phyloP scores from a whole-genome alignment of 148 eudicot species.

The Nepenthes mirabilis region DNA sequence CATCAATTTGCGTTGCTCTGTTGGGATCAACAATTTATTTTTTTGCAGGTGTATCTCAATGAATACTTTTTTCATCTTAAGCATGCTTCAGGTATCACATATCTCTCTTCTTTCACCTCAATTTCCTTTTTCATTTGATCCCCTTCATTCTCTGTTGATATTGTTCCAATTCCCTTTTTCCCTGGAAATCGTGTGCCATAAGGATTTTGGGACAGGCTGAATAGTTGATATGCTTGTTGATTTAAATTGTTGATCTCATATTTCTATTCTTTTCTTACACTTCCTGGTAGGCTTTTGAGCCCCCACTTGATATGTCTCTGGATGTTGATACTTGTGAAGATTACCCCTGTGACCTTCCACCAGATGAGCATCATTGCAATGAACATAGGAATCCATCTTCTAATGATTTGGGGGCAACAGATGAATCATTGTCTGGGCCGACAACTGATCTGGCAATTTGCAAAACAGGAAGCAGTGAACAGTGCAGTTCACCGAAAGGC shows the following conservation, averaged over 20 bases:
- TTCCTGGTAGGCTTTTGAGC: slow-evolving; percentile 71
- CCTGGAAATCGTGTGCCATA: neutral
- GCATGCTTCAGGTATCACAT: slow-evolving; percentile 76
- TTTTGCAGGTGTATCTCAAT: slow-evolving; percentile 76
- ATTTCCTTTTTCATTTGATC: neutral
- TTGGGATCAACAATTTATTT: neutral
- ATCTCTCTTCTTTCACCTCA: neutral
- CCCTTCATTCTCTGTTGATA: neutral
- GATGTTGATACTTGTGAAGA: slow-evolving; percentile 42
- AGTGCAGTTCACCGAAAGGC: slow-evolving; percentile 10
- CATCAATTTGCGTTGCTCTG: neutral
- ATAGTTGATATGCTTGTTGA: neutral
- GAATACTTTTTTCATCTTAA: slow-evolving; percentile 72
- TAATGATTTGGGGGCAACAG: slow-evolving; percentile 24
- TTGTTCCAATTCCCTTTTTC: neutral
- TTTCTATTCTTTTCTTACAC: neutral
- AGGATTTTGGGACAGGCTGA: neutral
- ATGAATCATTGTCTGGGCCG: slow-evolving; percentile 12
- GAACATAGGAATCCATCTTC: slow-evolving; percentile 20
- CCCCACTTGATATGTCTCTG: slow-evolving; percentile 75
- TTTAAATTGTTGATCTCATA: neutral
- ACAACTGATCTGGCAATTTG: slow-evolving; percentile 16
- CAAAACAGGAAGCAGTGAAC: slow-evolving; percentile 13
- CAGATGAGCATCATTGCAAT: slow-evolving; percentile 21
- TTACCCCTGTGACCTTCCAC: slow-evolving; percentile 21